A percentile compares a stretch with the other conserved stretches of the same genome.
These are phyloP conservation scores for Auxenochlorella pyrenoidosa DNA, from an alignment of 139 green algal genomes.

Conservation along the genomic window DNA sequence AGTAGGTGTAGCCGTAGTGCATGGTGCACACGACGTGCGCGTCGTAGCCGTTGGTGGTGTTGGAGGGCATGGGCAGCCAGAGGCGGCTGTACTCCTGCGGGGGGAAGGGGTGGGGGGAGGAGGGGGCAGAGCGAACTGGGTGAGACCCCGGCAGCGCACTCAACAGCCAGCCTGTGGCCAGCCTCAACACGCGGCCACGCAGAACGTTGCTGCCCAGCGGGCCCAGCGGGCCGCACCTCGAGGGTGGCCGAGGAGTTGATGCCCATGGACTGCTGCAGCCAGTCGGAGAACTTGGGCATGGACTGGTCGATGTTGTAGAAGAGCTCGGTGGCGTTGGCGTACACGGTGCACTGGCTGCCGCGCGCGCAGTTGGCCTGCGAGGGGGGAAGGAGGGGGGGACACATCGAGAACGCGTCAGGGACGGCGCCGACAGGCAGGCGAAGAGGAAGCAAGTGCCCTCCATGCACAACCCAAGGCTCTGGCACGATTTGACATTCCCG, in stretches of 20 bases:
- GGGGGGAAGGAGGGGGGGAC: neutral
- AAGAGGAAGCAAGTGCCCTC: too few species aligned
- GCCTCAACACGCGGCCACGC: too few species aligned
- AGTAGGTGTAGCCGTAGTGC: conserved; percentile 46
- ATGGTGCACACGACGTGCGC: conserved; percentile 30
- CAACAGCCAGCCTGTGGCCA: too few species aligned
- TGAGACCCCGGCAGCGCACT: neutral
- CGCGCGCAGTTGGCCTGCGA: conserved; percentile 31
- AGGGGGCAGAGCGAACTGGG: neutral
- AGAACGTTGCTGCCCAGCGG: too few species aligned
- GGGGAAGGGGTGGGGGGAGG: neutral
- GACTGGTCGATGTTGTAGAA: conserved; percentile 31
- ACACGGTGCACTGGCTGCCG: conserved; percentile 28
- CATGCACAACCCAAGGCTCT: too few species aligned
- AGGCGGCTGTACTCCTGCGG: conserved; percentile 19
- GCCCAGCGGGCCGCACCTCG: neutral
- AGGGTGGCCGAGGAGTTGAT: conserved; percentile 47
- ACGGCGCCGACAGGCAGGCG: too few species aligned
- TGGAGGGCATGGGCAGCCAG: conserved; percentile 25
- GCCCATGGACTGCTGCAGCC: conserved; percentile 47
- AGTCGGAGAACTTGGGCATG: conserved; percentile 39
- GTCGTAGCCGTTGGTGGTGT: conserved; percentile 41
- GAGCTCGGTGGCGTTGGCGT: conserved; percentile 37
- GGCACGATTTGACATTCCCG: too few species aligned
- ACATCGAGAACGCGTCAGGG: neutral